Evolutionary conservation across 2,329 filamentous ascomycete genomes (phyloP).

Genomic region (Fusarium penzigii): DNA sequence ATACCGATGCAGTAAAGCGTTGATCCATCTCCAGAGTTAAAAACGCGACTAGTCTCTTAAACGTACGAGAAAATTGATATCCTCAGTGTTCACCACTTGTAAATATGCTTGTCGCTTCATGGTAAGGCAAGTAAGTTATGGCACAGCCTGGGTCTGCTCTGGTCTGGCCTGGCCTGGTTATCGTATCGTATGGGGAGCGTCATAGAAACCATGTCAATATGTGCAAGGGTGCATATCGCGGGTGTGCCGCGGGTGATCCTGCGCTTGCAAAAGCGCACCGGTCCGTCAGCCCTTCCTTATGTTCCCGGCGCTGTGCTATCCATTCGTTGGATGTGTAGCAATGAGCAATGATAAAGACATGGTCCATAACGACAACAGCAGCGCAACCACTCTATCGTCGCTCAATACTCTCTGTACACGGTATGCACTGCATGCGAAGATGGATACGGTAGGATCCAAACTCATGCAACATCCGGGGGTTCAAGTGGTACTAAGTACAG

Average conservation of each 20-base stretch:
- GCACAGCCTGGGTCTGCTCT: too few species aligned
- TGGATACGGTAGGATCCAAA: not conserved
- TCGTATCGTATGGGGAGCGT: too few species aligned
- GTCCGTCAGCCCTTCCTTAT: conserved; percentile 31
- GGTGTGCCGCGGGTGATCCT: conserved; percentile 33
- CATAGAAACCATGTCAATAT: conserved; percentile 17
- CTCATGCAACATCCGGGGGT: not conserved
- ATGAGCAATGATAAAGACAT: not conserved
- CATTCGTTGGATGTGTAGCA: too few species aligned
- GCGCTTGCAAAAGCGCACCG: conserved; percentile 39
- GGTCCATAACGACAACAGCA: too few species aligned
- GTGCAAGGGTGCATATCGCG: conserved; percentile 4
- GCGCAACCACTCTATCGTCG: too few species aligned
- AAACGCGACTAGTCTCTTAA: not conserved
- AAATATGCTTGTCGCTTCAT: too few species aligned
- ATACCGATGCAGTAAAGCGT: too few species aligned
- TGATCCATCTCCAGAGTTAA: too few species aligned
- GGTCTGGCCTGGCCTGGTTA: too few species aligned
- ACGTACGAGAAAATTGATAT: too few species aligned
- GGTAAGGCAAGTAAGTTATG: too few species aligned
- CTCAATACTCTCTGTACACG: not conserved
- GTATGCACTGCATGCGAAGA: not conserved
- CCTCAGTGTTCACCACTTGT: too few species aligned
- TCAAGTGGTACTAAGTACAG: not conserved
- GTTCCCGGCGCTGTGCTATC: conserved; percentile 3